These are phyloP conservation scores for Solanum hybrid DNA, from an alignment of 305 asterid genomes.

Conservation along the genomic window DNA sequence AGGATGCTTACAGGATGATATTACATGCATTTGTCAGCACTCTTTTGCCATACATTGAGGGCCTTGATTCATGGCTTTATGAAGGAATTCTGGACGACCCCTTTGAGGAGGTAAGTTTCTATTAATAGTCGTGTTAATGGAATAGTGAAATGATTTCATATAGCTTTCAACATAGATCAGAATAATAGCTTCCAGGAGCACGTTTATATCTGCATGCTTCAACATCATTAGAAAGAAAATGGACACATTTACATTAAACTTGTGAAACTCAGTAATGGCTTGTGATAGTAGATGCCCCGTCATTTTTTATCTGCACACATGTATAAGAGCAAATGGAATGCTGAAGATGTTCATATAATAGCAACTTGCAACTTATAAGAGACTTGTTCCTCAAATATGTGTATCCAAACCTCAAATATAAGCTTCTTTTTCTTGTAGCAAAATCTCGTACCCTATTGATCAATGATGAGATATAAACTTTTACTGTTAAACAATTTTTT, in stretches of 20 bases:
- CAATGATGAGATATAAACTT: background rate
- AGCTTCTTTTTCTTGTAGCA: background rate
- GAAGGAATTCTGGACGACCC: slow-evolving; percentile 95
- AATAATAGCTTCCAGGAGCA: background rate
- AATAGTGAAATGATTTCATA: background rate
- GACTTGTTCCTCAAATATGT: background rate
- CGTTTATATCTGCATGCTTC: background rate
- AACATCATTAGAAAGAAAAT: background rate
- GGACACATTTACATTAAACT: background rate
- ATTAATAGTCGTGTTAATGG: background rate
- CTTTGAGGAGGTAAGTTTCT: slow-evolving; percentile 71
- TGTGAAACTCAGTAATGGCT: background rate
- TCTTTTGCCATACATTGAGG: slow-evolving; percentile 78
- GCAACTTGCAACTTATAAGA: slow-evolving; percentile 1
- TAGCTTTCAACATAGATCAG: background rate
- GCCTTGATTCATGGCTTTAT: slow-evolving; percentile 95
- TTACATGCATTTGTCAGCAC: slow-evolving; percentile 62
- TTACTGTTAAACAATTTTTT: background rate
- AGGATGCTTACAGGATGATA: slow-evolving; percentile 77
- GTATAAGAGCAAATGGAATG: background rate
- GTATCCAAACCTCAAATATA: background rate
- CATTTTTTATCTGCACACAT: background rate
- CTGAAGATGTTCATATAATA: background rate
- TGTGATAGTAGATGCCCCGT: background rate
- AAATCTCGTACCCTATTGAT: background rate